Evolutionary conservation across 2,329 filamentous ascomycete species (phyloP).

Genomic region (Xylariaceae sp.): DNA sequence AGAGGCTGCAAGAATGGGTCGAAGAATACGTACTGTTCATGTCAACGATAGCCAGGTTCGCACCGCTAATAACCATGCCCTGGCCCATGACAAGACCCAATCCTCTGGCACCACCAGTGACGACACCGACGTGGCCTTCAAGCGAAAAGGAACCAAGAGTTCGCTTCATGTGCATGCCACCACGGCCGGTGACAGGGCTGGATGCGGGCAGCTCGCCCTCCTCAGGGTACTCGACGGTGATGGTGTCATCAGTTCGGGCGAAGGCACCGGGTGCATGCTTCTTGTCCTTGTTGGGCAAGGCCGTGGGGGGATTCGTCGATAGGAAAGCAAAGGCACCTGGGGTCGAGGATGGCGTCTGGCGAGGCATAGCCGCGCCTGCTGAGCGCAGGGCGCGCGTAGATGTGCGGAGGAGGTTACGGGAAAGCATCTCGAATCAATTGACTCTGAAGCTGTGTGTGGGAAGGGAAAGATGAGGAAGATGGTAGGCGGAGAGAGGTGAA

Average conservation of each 20-base stretch:
- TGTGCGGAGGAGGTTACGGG: constrained; percentile 20
- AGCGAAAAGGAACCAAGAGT: constrained; percentile 85
- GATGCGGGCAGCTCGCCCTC: constrained; percentile 71
- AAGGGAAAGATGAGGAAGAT: not conserved
- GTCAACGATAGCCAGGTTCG: constrained; percentile 88
- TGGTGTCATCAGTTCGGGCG: constrained; percentile 75
- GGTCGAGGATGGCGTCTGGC: constrained; percentile 19
- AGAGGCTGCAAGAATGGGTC: not conserved
- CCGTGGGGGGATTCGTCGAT: constrained; percentile 26
- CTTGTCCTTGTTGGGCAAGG: constrained; percentile 29
- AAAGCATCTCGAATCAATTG: constrained; percentile 19
- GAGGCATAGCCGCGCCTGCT: constrained; percentile 16
- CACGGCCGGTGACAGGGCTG: constrained; percentile 69
- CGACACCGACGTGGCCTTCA: constrained; percentile 76
- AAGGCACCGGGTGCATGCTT: constrained; percentile 56
- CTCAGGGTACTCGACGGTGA: constrained; percentile 75
- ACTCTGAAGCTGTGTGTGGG: not conserved
- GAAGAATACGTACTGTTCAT: constrained; percentile 69
- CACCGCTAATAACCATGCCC: constrained; percentile 82
- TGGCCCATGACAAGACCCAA: constrained; percentile 91
- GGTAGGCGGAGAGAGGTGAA: not conserved
- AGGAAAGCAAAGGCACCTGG: constrained; percentile 16
- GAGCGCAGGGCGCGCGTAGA: constrained; percentile 23
- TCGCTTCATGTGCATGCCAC: constrained; percentile 78
- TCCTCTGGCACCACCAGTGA: constrained; percentile 88